Conservation (phyloP, 202 grass and related monocot genomes). For the Brachypodium distachyon region DNA sequence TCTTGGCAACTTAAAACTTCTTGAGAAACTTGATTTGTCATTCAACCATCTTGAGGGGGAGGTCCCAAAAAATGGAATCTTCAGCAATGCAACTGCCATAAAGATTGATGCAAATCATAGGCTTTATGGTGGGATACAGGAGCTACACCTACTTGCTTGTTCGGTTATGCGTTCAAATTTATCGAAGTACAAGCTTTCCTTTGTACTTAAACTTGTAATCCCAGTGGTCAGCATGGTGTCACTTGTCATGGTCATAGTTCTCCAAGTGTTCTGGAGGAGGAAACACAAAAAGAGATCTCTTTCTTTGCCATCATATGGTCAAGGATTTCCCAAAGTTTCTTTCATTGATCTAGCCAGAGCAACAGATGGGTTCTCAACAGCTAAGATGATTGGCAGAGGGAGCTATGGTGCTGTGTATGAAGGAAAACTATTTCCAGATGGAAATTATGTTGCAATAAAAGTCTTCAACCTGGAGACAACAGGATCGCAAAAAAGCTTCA, state of each 20-base stretch:
- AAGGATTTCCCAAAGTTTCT: not conserved
- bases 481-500: not conserved
- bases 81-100: not conserved
- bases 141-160: not conserved
- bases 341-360: not conserved
- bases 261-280: not conserved
- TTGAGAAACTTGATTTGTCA: conserved; percentile 18
- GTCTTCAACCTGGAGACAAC: not conserved
- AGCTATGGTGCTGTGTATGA: conserved; percentile 6
- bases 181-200: not conserved
- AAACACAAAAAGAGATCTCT: not conserved
- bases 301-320: not conserved
- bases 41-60: conserved; percentile 25
- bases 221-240: not conserved
- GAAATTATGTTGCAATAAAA: not conserved
- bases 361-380: not conserved
- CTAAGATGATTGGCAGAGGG: not conserved
- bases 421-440: not conserved
- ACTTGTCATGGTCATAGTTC: not conserved
- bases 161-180: not conserved
- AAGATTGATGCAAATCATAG: not conserved
- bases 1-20: not conserved
- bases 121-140: not conserved
- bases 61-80: conserved; percentile 7
- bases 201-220: not conserved